Evolutionary conservation across 2,329 filamentous ascomycete species (phyloP).

Genomic region (Celoporthe dispersa): DNA sequence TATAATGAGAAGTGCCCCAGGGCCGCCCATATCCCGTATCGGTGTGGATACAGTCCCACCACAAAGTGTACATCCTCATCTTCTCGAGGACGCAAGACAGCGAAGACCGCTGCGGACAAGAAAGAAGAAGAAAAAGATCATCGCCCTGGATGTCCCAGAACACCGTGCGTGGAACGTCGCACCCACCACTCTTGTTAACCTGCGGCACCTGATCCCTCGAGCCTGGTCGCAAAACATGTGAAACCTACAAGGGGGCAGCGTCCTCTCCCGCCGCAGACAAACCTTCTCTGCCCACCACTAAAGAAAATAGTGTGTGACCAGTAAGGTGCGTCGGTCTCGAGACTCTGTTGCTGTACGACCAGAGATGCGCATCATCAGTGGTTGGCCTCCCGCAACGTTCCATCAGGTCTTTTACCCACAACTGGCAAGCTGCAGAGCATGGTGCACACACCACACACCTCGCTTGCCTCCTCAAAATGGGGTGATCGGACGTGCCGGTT

Average conservation of each 20-base stretch:
- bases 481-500: not conserved
- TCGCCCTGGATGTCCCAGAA: not conserved
- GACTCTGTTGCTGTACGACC: not conserved
- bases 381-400: slow-evolving; percentile 8
- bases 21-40: not conserved
- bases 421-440: not conserved
- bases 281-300: not conserved
- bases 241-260: not conserved
- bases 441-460: not conserved
- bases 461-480: not conserved
- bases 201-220: not conserved
- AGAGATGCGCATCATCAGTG: not conserved
- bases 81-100: not conserved
- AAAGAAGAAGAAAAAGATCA: not conserved
- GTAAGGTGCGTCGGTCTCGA: not conserved
- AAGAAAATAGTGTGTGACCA: not conserved
- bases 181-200: not conserved
- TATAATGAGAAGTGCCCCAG: not conserved
- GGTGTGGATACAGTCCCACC: not conserved
- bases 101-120: not conserved
- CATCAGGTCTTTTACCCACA: not conserved
- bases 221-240: not conserved
- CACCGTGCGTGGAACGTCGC: not conserved
- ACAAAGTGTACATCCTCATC: not conserved
- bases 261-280: not conserved